phyloP scores from a whole-genome alignment of 2,329 filamentous ascomycete species.

The Ophiostoma sp. region DNA sequence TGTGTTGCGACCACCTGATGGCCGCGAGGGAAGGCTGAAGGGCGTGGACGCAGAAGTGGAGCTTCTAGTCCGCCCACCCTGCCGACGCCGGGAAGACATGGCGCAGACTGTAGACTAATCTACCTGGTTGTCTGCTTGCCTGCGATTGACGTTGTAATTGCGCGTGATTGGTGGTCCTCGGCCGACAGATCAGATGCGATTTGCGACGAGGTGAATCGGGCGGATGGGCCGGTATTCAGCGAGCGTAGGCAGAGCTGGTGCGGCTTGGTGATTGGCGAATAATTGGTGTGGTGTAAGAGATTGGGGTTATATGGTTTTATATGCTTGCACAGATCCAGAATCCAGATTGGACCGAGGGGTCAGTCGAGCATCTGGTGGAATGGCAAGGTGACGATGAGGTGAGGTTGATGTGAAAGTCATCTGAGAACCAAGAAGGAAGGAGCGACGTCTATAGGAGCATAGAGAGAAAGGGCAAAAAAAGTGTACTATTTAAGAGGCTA shows the following conservation, averaged over 20 bases:
- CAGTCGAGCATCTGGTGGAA: neutral
- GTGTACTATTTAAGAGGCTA: too few species aligned
- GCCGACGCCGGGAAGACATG: neutral
- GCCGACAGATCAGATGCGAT: neutral
- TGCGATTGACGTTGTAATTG: neutral
- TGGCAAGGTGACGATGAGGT: neutral
- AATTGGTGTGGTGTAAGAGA: neutral
- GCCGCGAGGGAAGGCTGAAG: neutral
- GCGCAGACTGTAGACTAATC: neutral
- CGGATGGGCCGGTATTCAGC: neutral
- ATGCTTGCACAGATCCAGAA: neutral
- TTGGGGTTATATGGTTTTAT: too few species aligned
- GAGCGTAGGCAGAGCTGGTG: neutral
- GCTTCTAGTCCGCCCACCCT: neutral
- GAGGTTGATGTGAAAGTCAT: neutral
- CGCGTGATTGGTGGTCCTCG: neutral
- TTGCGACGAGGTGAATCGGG: neutral
- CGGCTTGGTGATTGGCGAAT: neutral
- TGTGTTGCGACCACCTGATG: constrained; percentile 20
- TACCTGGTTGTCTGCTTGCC: neutral
- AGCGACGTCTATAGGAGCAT: neutral
- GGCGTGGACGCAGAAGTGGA: neutral
- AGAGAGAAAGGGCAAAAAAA: too few species aligned
- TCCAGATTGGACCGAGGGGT: neutral
- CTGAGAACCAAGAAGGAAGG: neutral